Conservation (phyloP, 2,329 filamentous ascomycete genomes). For the Neofusicoccum parvum region DNA sequence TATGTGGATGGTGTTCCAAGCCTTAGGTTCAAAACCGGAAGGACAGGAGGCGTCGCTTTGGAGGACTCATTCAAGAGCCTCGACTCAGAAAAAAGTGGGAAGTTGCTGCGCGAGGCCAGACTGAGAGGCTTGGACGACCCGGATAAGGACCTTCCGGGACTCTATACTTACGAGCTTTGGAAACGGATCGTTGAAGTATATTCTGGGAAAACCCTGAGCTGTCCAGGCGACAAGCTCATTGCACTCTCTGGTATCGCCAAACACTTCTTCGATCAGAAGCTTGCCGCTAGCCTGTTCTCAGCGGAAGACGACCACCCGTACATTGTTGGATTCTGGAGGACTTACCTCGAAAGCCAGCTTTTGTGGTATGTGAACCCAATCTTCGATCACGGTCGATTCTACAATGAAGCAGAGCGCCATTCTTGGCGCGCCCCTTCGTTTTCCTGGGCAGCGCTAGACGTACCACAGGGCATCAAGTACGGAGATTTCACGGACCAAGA, state of each 20-base stretch:
- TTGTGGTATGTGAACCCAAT: neutral
- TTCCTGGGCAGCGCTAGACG: slow-evolving; percentile 28
- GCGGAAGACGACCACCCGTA: slow-evolving; percentile 5
- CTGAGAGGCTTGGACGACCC: slow-evolving; percentile 8
- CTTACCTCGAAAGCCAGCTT: slow-evolving; percentile 26
- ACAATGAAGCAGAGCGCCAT: slow-evolving; percentile 12
- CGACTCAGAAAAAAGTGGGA: neutral
- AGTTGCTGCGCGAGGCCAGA: slow-evolving; percentile 9
- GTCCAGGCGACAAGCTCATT: slow-evolving; percentile 25
- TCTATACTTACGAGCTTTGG: slow-evolving; percentile 24
- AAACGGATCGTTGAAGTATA: slow-evolving; percentile 27
- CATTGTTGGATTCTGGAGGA: slow-evolving; percentile 26
- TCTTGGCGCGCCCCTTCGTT: slow-evolving; percentile 26
- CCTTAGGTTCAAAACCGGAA: neutral
- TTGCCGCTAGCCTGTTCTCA: neutral
- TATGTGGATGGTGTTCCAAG: slow-evolving; percentile 19
- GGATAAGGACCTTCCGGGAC: slow-evolving; percentile 8
- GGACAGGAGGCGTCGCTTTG: neutral
- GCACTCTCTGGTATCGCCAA: slow-evolving; percentile 27
- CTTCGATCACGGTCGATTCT: slow-evolving; percentile 9
- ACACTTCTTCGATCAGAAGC: slow-evolving; percentile 21
- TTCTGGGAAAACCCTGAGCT: slow-evolving; percentile 23
- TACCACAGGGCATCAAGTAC: slow-evolving; percentile 23
- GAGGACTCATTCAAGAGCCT: slow-evolving; percentile 22
- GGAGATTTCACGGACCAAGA: slow-evolving; percentile 24